phyloP scores from a whole-genome alignment of 345 rosid species.

The Ricinus communis region DNA sequence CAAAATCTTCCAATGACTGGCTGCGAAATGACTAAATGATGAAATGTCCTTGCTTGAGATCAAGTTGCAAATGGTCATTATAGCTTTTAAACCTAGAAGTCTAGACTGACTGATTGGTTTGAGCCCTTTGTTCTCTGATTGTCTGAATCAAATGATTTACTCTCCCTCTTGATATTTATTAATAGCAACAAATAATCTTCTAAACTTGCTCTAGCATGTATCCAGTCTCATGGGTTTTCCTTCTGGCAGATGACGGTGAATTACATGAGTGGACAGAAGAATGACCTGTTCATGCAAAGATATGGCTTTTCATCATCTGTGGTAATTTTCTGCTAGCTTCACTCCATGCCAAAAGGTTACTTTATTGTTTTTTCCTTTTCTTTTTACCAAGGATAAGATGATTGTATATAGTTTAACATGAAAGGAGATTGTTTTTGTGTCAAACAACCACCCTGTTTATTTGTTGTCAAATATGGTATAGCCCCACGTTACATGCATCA shows the following conservation, averaged over 20 bases:
- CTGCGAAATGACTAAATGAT: background rate
- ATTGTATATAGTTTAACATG: background rate
- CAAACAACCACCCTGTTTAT: constrained; percentile 1
- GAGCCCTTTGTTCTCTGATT: no score
- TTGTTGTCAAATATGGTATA: background rate
- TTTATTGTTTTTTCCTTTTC: background rate
- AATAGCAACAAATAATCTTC: background rate
- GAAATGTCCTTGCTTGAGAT: background rate
- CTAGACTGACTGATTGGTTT: background rate
- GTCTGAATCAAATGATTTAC: background rate
- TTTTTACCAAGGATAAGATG: background rate
- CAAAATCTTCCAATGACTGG: background rate
- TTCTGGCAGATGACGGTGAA: constrained; percentile 72
- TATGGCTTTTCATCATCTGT: constrained; percentile 88
- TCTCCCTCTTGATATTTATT: background rate
- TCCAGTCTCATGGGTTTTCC: background rate
- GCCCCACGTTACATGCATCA: background rate
- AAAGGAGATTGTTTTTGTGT: background rate
- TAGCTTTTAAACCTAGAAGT: constrained; percentile 1
- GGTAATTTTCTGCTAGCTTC: constrained; percentile 46
- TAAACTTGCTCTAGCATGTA: background rate
- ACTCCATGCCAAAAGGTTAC: background rate
- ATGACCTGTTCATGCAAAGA: constrained; percentile 71
- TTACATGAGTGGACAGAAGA: constrained; percentile 66
- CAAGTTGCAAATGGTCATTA: background rate